Evolutionary conservation across 2,329 filamentous ascomycete species (phyloP), one percentile per base, ranked within the genome.

Genomic region (Colletotrichum destructivum): DNA sequence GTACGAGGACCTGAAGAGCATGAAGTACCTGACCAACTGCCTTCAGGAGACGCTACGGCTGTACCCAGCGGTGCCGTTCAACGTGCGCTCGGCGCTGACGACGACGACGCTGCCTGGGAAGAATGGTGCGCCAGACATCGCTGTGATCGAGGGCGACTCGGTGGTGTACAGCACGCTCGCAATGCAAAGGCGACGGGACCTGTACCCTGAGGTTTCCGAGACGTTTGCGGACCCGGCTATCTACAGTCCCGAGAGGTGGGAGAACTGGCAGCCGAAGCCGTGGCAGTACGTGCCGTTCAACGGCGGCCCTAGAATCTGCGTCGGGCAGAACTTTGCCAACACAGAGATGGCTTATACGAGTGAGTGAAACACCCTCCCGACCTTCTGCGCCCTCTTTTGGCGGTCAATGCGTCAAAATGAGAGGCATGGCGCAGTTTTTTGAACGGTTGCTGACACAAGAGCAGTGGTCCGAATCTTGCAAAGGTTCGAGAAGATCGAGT

Each of bases 21-120:
- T 98, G 94, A 92, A 92, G 76, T 98, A 96, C 79, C 88, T 96
- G 68, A 85, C 89, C 79, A 86, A 92, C 75, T 84, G 93, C 56
- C 87, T 97, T 75, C 92, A 94, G 82, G 94, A 97, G 82, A 93
- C 90, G 0, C 87, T 95, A 71, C 91, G 94, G 11, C 82, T 96
- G 12, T 94, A 96, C 81, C 94, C 94, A 0, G 87, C 90, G 18
- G 92, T 96, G 2, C 94, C 94, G 1, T 93, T 93, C 84, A 96
- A 96, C 81, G 88, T 94, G 63, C 91, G 94, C 73, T 84, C 91
- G 40, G 89, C 93, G 13, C 86, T 94, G 21, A 86, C 85, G 71
- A 92, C 95, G 82, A 95, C 94, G 4, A 93, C 90, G 0, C 88
- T 97, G 2, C 94, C 94, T 3, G 73, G 73, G 1, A 31, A 31